Conservation (phyloP, 371 early-diverging fungal species). For the Apophysomyces sp. region DNA sequence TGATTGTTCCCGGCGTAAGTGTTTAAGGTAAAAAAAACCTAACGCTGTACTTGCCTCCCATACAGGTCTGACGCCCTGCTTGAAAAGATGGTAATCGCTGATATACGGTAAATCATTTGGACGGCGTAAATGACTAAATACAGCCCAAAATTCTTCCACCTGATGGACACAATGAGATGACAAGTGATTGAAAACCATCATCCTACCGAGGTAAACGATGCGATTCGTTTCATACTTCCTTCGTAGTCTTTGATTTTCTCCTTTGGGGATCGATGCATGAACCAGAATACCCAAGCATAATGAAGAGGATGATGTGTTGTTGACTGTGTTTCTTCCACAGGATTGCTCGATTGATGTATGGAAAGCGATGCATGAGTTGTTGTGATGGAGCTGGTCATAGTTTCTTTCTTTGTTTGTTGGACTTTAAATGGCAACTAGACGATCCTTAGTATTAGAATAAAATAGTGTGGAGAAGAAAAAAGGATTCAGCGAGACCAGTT, state of each 20-base stretch:
- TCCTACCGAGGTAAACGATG: slow-evolving; percentile 77
- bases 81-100: slow-evolving; percentile 95
- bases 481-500: not conserved
- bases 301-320: slow-evolving; percentile 49
- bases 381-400: slow-evolving; percentile 1
- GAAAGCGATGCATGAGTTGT: not conserved
- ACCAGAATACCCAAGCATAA: slow-evolving; percentile 84
- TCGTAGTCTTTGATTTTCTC: slow-evolving; percentile 88
- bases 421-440: not conserved
- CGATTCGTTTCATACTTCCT: slow-evolving; percentile 82
- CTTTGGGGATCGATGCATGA: slow-evolving; percentile 88
- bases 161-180: slow-evolving; percentile 18
- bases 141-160: slow-evolving; percentile 94
- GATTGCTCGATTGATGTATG: not conserved
- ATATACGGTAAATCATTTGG: slow-evolving; percentile 88
- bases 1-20: no score
- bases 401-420: not conserved
- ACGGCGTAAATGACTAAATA: slow-evolving; percentile 82
- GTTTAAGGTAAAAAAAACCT: no score
- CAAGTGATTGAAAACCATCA: not conserved
- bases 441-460: not conserved
- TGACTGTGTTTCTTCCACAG: not conserved
- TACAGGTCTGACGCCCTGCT: slow-evolving; percentile 92
- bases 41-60: slow-evolving; percentile 80
- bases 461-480: not conserved